phyloP scores from a whole-genome alignment of 2,329 filamentous ascomycete genomes.

The Calonectria pteridis region DNA sequence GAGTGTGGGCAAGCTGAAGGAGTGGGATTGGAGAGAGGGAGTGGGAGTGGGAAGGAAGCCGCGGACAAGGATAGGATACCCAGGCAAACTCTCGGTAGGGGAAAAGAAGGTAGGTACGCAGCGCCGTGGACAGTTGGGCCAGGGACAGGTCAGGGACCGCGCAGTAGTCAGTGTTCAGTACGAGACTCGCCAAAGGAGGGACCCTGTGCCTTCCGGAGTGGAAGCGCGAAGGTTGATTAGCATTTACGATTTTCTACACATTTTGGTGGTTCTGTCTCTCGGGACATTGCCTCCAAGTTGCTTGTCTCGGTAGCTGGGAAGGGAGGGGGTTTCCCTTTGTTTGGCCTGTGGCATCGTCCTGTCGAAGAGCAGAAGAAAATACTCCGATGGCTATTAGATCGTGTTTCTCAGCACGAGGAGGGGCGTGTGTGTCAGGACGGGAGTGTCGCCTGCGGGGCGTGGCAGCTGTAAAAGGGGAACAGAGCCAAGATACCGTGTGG shows the following conservation, averaged over 20 bases:
- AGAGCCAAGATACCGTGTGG: slow-evolving; percentile 4
- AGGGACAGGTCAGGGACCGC: slow-evolving; percentile 16
- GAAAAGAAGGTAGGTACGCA: slow-evolving; percentile 14
- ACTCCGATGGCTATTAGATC: slow-evolving; percentile 43
- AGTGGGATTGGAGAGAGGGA: slow-evolving; percentile 16
- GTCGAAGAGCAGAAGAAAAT: slow-evolving; percentile 15
- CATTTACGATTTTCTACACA: slow-evolving; percentile 3
- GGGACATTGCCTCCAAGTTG: neutral
- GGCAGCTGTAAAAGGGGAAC: slow-evolving; percentile 9
- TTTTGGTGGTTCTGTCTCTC: neutral
- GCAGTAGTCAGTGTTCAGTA: slow-evolving; percentile 1
- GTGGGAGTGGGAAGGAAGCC: slow-evolving; percentile 18
- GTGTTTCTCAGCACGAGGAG: slow-evolving; percentile 27
- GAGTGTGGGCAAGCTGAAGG: slow-evolving; percentile 1
- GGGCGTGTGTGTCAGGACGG: slow-evolving; percentile 10
- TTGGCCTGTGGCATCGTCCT: slow-evolving; percentile 1
- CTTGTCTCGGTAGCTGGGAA: neutral
- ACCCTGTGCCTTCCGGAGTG: slow-evolving; percentile 6
- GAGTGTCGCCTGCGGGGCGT: neutral
- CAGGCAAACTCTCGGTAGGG: slow-evolving; percentile 18
- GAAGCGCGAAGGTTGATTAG: neutral
- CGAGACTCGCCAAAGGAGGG: slow-evolving; percentile 12
- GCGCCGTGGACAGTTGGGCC: neutral
- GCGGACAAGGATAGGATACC: slow-evolving; percentile 27
- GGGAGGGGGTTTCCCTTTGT: neutral